Conservation (phyloP, 768 basidiomycete species). For the Scleroderma citrinum region DNA sequence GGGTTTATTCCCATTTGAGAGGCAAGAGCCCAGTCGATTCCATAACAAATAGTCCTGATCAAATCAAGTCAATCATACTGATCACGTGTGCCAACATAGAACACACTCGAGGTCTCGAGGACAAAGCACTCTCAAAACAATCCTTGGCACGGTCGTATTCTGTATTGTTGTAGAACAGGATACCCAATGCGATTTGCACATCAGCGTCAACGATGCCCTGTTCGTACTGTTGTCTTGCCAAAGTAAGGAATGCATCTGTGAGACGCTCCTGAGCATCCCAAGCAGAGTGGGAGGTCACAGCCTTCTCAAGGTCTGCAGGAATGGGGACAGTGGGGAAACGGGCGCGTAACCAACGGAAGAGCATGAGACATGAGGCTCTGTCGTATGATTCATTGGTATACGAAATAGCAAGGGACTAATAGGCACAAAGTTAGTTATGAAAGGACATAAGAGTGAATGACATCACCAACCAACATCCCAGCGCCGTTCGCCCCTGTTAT, state of each 20-base stretch:
- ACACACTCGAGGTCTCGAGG: slow-evolving; percentile 64
- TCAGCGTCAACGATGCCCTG: slow-evolving; percentile 76
- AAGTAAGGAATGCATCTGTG: slow-evolving; percentile 74
- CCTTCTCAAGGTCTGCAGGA: slow-evolving; percentile 49
- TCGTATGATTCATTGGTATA: slow-evolving; percentile 95
- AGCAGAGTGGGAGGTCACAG: slow-evolving; percentile 47
- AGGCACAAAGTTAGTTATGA: slow-evolving; percentile 7
- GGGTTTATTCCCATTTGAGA: slow-evolving; percentile 91
- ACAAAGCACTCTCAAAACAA: slow-evolving; percentile 87
- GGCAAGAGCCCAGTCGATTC: slow-evolving; percentile 91
- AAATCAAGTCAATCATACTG: not conserved
- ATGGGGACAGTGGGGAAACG: slow-evolving; percentile 55
- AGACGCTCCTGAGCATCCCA: slow-evolving; percentile 83
- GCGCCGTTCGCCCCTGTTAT: slow-evolving; percentile 56
- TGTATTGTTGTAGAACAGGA: slow-evolving; percentile 83
- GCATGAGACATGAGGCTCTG: slow-evolving; percentile 69
- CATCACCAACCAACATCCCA: slow-evolving; percentile 64
- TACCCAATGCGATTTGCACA: slow-evolving; percentile 88
- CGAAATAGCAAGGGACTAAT: slow-evolving; percentile 95
- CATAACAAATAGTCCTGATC: slow-evolving; percentile 84
- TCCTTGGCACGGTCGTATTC: slow-evolving; percentile 59
- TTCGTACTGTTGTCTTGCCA: slow-evolving; percentile 79
- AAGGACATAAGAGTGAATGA: not conserved
- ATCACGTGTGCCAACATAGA: not conserved
- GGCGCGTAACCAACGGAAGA: slow-evolving; percentile 79